phyloP scores from a whole-genome alignment of 2,329 filamentous ascomycete genomes.

The Colletotrichum godetiae region DNA sequence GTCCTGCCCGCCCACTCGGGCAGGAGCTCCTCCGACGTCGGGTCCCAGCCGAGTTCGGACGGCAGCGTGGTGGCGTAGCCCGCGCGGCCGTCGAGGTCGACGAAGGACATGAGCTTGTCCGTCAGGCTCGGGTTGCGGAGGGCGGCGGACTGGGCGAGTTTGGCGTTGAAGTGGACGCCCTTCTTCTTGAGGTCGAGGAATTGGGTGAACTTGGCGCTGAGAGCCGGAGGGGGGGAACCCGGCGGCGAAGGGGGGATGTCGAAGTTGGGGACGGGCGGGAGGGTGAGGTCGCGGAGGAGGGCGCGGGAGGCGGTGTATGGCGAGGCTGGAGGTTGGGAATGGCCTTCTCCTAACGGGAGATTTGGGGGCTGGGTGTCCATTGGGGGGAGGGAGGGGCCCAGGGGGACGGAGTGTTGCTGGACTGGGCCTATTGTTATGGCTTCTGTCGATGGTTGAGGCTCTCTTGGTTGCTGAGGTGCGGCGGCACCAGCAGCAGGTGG shows the following conservation, averaged over 20 bases:
- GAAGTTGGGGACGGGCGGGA: constrained; percentile 78
- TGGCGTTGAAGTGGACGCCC: constrained; percentile 82
- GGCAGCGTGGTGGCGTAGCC: constrained; percentile 75
- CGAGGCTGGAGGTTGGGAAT: constrained; percentile 58
- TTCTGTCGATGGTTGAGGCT: constrained; percentile 6
- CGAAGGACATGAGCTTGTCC: constrained; percentile 79
- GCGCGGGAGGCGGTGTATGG: constrained; percentile 76
- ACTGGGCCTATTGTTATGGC: constrained; percentile 42
- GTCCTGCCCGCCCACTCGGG: constrained; percentile 66
- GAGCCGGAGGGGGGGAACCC: constrained; percentile 62
- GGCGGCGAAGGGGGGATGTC: constrained; percentile 81
- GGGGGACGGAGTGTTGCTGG: constrained; percentile 44
- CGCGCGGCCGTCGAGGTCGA: constrained; percentile 58
- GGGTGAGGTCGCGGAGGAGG: constrained; percentile 76
- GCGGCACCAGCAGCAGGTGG: neutral
- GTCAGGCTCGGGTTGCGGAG: constrained; percentile 79
- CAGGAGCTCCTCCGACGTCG: constrained; percentile 53
- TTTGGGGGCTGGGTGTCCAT: constrained; percentile 38
- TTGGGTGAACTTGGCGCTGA: constrained; percentile 76
- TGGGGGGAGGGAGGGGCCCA: constrained; percentile 54
- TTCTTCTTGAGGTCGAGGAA: constrained; percentile 83
- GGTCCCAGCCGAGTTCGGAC: constrained; percentile 65
- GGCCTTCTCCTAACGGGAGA: constrained; percentile 27
- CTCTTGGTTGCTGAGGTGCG: neutral
- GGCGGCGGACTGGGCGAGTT: constrained; percentile 73